Conservation (phyloP, 2,329 filamentous ascomycete species). For the Alternaria panax region DNA sequence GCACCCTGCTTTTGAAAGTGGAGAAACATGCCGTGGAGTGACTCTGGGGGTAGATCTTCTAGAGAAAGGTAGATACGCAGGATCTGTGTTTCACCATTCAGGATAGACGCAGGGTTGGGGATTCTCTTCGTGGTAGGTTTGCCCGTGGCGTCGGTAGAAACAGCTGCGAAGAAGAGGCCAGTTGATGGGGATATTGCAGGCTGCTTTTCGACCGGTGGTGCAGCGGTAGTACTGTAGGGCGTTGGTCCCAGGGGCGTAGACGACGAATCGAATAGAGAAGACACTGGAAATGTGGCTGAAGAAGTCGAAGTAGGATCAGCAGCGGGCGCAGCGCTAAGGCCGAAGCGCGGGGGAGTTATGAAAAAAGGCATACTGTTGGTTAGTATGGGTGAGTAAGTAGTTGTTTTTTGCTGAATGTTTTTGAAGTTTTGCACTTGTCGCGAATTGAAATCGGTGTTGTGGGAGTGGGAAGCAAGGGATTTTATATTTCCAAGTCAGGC, state of each 20-base stretch:
- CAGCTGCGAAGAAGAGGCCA: not conserved
- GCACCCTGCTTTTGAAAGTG: not conserved
- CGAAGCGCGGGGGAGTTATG: not conserved
- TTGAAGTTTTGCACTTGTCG: not conserved
- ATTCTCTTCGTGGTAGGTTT: not conserved
- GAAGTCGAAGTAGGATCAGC: not conserved
- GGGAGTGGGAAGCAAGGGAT: not conserved
- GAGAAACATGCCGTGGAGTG: not conserved
- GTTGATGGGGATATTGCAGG: not conserved
- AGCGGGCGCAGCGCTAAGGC: not conserved
- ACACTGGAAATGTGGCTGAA: not conserved
- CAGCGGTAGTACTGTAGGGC: not conserved
- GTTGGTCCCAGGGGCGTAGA: not conserved
- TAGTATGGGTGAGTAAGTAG: not conserved
- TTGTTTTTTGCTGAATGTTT: not conserved
- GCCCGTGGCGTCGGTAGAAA: not conserved
- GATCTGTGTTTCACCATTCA: not conserved
- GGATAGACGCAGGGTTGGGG: not conserved
- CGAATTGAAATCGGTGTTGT: not conserved
- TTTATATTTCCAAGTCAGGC: not conserved
- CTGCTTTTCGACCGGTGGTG: not conserved
- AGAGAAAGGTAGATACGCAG: conserved; percentile 5
- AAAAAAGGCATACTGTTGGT: not conserved
- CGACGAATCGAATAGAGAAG: too few species aligned
- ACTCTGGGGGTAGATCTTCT: not conserved